Evolutionary conservation across 805 yeast genomes (phyloP).

Genomic region (Torulaspora maleeae): DNA sequence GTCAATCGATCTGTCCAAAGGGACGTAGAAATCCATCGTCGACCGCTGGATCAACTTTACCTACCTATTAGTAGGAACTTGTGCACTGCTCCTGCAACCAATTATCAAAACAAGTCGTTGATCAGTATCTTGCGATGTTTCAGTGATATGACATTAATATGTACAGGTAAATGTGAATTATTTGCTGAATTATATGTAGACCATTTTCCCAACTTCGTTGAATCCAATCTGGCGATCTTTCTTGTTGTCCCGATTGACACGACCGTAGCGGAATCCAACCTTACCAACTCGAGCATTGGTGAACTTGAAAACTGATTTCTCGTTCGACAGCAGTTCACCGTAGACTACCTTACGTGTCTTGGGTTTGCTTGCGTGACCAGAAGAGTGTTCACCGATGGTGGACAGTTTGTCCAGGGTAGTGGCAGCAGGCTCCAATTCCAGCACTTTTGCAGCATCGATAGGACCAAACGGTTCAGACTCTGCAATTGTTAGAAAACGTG

Average conservation of each 20-base stretch:
- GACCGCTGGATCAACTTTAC: not conserved
- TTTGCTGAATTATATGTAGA: slow-evolving; percentile 23
- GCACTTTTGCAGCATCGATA: slow-evolving; percentile 82
- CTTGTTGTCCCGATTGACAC: slow-evolving; percentile 80
- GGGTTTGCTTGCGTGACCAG: slow-evolving; percentile 30
- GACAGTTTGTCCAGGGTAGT: slow-evolving; percentile 67
- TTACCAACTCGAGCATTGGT: slow-evolving; percentile 73
- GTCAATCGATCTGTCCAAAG: slow-evolving; percentile 13
- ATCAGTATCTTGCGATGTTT: not conserved
- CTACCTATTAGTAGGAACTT: not conserved
- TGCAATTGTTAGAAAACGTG: slow-evolving; percentile 82
- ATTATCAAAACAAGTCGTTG: not conserved
- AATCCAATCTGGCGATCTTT: slow-evolving; percentile 73
- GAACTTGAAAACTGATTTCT: slow-evolving; percentile 67
- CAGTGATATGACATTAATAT: not conserved
- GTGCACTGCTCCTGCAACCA: not conserved
- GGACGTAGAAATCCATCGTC: slow-evolving; percentile 25
- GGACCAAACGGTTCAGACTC: slow-evolving; percentile 96
- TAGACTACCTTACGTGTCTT: slow-evolving; percentile 40
- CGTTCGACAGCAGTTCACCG: slow-evolving; percentile 64
- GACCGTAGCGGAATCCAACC: slow-evolving; percentile 91
- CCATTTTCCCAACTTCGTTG: slow-evolving; percentile 60
- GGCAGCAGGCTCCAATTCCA: slow-evolving; percentile 84
- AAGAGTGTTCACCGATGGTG: slow-evolving; percentile 49
- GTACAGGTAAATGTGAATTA: slow-evolving; percentile 4